Conservation (phyloP, 164 flowering plant species). For the Magnolia sinica region DNA sequence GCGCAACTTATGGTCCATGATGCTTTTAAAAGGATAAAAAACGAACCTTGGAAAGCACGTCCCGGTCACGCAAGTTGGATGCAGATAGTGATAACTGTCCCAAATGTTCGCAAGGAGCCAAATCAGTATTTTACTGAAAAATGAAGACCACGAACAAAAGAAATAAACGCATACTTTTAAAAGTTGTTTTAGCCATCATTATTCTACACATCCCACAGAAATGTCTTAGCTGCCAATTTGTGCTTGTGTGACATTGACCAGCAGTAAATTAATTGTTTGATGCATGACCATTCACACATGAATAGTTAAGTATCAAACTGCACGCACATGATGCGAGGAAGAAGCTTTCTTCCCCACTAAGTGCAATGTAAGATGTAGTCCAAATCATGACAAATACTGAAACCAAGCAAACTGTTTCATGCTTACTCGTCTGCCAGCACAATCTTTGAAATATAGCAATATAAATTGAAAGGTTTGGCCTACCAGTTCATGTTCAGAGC, state of each 20-base stretch:
- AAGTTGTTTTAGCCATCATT: not conserved
- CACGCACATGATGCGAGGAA: not conserved
- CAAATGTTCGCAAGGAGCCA: constrained; percentile 10
- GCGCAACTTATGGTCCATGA: not conserved
- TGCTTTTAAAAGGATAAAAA: not conserved
- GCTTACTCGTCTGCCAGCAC: too few relatives aligned
- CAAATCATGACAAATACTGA: too few relatives aligned
- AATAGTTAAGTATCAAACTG: not conserved
- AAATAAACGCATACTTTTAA: not conserved
- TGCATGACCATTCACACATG: not conserved
- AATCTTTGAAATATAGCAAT: too few relatives aligned
- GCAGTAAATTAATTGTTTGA: not conserved
- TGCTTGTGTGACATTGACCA: not conserved
- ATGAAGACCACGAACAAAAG: not conserved
- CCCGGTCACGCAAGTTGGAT: constrained; percentile 59
- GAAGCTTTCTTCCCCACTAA: not conserved
- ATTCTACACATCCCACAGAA: not conserved
- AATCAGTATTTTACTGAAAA: constrained; percentile 12
- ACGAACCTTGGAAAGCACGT: constrained; percentile 75
- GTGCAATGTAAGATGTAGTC: too few relatives aligned
- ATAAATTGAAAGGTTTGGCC: too few relatives aligned
- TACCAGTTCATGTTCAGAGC: too few relatives aligned
- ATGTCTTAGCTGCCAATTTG: not conserved
- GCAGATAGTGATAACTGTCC: constrained; percentile 76
- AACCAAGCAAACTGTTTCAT: too few relatives aligned